These are phyloP conservation scores for Aspergillus hiratsukae DNA, from an alignment of 2,329 filamentous ascomycete genomes.

Conservation along the genomic window DNA sequence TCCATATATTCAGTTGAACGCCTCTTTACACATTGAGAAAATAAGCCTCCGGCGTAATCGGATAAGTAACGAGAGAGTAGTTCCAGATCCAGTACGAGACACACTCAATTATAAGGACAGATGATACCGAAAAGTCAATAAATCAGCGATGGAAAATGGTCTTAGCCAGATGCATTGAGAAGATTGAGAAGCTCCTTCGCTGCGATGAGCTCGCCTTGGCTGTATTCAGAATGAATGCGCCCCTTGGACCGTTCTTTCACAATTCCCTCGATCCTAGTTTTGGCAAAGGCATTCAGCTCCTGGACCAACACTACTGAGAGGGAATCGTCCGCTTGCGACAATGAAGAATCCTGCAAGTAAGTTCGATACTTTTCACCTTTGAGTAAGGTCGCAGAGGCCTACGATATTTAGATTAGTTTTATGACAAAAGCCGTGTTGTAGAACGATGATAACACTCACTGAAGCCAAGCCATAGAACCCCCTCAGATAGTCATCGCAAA, in stretches of 20 bases:
- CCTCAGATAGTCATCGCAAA: slow-evolving; percentile 87
- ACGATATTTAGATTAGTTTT: background rate
- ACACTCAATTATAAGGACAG: background rate
- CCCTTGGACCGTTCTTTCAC: slow-evolving; percentile 30
- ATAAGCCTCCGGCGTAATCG: too few relatives aligned
- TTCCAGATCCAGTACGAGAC: background rate
- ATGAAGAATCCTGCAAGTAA: slow-evolving; percentile 2
- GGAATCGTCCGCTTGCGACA: slow-evolving; percentile 7
- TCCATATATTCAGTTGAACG: too few relatives aligned
- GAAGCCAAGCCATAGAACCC: slow-evolving; percentile 89
- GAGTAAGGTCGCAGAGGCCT: slow-evolving; percentile 28
- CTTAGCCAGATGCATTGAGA: slow-evolving; percentile 10
- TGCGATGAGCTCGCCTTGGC: slow-evolving; percentile 38
- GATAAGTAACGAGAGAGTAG: background rate
- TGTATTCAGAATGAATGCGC: slow-evolving; percentile 26
- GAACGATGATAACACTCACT: slow-evolving; percentile 43
- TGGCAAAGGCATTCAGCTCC: slow-evolving; percentile 35
- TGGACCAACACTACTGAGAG: slow-evolving; percentile 23
- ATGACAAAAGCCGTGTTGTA: background rate
- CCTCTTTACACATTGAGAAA: too few relatives aligned
- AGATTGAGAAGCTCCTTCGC: slow-evolving; percentile 38
- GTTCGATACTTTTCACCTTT: slow-evolving; percentile 9
- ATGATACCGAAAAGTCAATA: background rate
- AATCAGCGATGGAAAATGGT: background rate
- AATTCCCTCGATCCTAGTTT: slow-evolving; percentile 33